Base-by-base conservation (phyloP, 805 yeast genomes). In the Hanseniaspora taiwanica region DNA sequence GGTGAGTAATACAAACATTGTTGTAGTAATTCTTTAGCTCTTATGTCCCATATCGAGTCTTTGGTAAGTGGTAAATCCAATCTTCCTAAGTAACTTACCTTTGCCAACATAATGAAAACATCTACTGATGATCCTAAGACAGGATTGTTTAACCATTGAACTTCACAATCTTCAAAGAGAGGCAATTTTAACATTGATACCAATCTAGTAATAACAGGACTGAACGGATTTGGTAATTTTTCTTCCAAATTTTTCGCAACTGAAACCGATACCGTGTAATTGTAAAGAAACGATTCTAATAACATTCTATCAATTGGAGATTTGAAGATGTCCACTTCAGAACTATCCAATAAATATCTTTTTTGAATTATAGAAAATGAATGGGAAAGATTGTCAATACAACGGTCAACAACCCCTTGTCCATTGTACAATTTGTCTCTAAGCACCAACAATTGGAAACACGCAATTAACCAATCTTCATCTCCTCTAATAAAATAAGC, bases 101-200 rank as follows among this genome's bases (percentile, higher is more conserved):
- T 67, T 20, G 66, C 60, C 10, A 59, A 32, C 27, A 60, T 49
- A 38, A 65, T 69, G 42, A 62, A 59, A 24, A 63, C 58, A 21
- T 56, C 59, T 5, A 55, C 44, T 1, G 67, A 58, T 14, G 68
- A 60, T 2, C 70, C 70, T 41, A 62, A 48, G 4, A 65, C 59
- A 1, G 70, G 70, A 40, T 65, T 60, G 38, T 63, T 65, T 62
- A 64, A 59, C 68, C 68, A 65, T 27, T 55, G 56, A 16, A 54
- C 53, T 13, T 49, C 50, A 39, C 51, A 48, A 31, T 49, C 51
- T 32, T 46, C 46, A 40, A 47, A 54, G 8, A 52, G 43, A 2
- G 59, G 56, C 6, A 48, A 46, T 33, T 48, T 45, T 35, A 48
- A 31, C 37, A 48, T 40, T 9, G 38, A 37, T 19, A 44, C 44